Base-by-base conservation (phyloP, 2,329 filamentous ascomycete genomes). In the Ceratocystis alfenasii region DNA sequence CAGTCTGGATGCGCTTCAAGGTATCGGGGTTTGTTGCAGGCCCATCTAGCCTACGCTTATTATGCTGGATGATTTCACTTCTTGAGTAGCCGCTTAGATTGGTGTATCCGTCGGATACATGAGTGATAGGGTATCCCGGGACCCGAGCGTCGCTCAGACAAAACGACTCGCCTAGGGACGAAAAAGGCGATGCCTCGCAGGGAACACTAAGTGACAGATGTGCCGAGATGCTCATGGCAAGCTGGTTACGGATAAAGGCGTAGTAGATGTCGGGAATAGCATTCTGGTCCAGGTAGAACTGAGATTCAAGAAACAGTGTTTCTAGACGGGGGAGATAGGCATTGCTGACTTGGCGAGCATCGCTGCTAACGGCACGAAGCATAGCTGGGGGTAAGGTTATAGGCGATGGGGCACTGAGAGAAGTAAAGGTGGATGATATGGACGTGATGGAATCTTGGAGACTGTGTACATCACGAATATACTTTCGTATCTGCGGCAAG, bases 81-180 rank as follows among this genome's bases (percentile, higher is more conserved):
- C 79, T 73, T 1, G 72, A 67, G 68, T 81, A 81, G 4, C 81
- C 81, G 0, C 80, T 82, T 3, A 83, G 72, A n/a, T 75, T 72
- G 61, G 80, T 74, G 67, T 83, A 83, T 1, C 79, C 79, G 66
- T 82, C 79, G 0, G 80, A 81, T 2, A 77, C 78, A 66, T 73
- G 79, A 0, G 76, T 68, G 48, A 82, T 78, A 0, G 81, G 79
- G 67, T 82, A 81, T 62, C 82, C 79, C 0, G 76, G 74, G 55
- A 75, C 74, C 3, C 73, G 70, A 0, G 80, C 80, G 69, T 85
- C 79, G 0, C 80, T 83, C 17, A 86, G 71, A 66, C 81, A 83
- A 69, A 86, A 85, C 25, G 82, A 81, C 62, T 82, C 78, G 7
- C 81, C 83, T 0, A 86, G 75, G 0, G 83, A 83, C 2, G 79